phyloP scores from a whole-genome alignment of 345 rosid species.

The Ceriops tagal region DNA sequence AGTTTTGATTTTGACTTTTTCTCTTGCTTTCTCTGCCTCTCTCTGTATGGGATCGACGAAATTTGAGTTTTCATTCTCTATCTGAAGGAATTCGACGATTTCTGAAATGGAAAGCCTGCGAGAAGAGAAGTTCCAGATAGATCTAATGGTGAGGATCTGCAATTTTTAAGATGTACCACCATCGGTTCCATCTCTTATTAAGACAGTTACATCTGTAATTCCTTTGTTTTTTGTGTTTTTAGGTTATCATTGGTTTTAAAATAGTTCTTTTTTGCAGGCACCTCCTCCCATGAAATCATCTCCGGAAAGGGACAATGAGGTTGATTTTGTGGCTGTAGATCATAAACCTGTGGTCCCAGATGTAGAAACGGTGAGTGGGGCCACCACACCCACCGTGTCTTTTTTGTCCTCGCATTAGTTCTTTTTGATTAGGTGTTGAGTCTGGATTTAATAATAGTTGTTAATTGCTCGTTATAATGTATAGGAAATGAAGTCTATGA shows the following conservation, averaged over 20 bases:
- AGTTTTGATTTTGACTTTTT: not conserved
- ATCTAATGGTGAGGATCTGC: conserved; percentile 78
- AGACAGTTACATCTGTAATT: not conserved
- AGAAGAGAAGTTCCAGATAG: conserved; percentile 86
- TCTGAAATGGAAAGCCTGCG: conserved; percentile 41
- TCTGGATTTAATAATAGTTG: conserved; percentile 13
- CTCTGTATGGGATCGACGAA: not conserved
- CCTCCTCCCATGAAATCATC: conserved; percentile 84
- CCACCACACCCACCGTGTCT: conserved; percentile 8
- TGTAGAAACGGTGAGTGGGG: conserved; percentile 65
- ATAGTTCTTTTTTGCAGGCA: conserved; percentile 43
- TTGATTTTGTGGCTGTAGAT: conserved; percentile 57
- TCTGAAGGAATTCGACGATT: conserved; percentile 39
- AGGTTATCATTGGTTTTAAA: not conserved
- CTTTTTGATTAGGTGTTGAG: not conserved
- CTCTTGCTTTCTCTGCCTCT: not conserved
- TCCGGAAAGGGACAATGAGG: conserved; percentile 71
- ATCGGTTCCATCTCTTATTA: not conserved
- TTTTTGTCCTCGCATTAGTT: not conserved
- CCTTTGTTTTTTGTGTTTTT: not conserved
- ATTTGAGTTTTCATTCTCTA: not conserved
- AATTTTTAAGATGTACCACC: not conserved
- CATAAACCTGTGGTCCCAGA: conserved; percentile 55
- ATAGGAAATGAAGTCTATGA: conserved; percentile 55
- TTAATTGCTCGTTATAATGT: conserved; percentile 3